phyloP scores from a whole-genome alignment of 1,139 yeast species.

The Sugiyamaella sp. region DNA sequence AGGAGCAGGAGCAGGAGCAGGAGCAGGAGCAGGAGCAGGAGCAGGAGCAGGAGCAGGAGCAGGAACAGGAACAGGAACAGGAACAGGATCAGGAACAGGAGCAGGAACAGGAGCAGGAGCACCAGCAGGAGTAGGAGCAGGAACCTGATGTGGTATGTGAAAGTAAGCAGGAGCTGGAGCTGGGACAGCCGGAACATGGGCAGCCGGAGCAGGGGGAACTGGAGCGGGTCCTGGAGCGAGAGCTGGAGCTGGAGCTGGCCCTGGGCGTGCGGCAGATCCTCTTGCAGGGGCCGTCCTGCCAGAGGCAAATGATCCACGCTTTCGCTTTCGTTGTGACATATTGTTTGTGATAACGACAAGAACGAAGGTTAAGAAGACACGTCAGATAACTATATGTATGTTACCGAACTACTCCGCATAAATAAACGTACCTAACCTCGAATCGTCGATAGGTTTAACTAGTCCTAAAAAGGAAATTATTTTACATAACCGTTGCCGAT shows the following conservation, averaged over 20 bases:
- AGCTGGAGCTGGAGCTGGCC: slow-evolving; percentile 12
- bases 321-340: too few species aligned
- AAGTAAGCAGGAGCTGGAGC: neutral
- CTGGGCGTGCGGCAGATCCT: too few species aligned
- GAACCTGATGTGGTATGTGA: neutral
- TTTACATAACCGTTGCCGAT: too few species aligned
- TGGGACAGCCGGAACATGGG: slow-evolving; percentile 11
- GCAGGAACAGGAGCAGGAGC: neutral
- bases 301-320: too few species aligned
- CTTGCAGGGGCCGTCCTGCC: too few species aligned
- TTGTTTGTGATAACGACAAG: too few species aligned
- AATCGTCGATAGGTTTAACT: too few species aligned
- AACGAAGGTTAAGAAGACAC: too few species aligned
- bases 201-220: neutral
- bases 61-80: neutral
- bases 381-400: too few species aligned
- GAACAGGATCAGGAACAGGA: neutral
- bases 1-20: neutral
- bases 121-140: slow-evolving; percentile 1
- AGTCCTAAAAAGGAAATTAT: too few species aligned
- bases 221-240: slow-evolving; percentile 3
- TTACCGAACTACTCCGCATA: too few species aligned
- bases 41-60: neutral
- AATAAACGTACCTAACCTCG: too few species aligned
- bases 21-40: neutral